Evolutionary conservation across 192 early-diverging fungal genomes (phyloP).

Genomic region (Backusella liffmaniae): DNA sequence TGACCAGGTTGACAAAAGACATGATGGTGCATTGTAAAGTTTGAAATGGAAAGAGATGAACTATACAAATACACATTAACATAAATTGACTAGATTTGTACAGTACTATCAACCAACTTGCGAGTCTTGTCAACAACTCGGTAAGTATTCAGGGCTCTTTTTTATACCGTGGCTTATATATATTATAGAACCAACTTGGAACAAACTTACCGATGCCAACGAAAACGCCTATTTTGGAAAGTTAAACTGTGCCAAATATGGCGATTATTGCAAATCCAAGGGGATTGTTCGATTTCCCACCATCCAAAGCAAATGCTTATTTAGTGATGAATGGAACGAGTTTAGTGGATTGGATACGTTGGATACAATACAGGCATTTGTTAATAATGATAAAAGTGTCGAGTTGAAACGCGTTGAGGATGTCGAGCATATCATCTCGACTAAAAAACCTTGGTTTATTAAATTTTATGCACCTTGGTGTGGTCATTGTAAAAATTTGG

Average conservation of each 20-base stretch:
- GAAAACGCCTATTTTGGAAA: background rate
- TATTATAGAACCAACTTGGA: constrained; percentile 4
- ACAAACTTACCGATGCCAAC: background rate
- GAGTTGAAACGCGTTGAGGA: background rate
- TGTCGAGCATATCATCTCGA: background rate
- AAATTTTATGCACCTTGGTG: constrained; percentile 93
- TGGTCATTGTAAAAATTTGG: constrained; percentile 82
- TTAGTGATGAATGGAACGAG: background rate
- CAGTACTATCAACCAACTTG: background rate
- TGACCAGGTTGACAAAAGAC: background rate
- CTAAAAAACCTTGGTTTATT: constrained; percentile 64
- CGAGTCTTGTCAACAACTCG: background rate
- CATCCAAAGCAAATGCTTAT: background rate
- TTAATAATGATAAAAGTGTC: background rate
- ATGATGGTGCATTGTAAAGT: constrained; percentile 11
- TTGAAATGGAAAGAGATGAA: background rate
- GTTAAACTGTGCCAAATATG: constrained; percentile 10
- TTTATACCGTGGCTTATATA: background rate
- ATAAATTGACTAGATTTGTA: background rate
- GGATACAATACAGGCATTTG: background rate
- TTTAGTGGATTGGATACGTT: background rate
- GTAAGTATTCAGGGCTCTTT: background rate
- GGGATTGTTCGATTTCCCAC: background rate
- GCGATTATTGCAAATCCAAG: background rate
- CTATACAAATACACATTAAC: background rate